A percentile compares a stretch with the other conserved stretches of the same genome.
phyloP scores from a whole-genome alignment of 202 grass and related monocot species.

The Eragrostis tef region DNA sequence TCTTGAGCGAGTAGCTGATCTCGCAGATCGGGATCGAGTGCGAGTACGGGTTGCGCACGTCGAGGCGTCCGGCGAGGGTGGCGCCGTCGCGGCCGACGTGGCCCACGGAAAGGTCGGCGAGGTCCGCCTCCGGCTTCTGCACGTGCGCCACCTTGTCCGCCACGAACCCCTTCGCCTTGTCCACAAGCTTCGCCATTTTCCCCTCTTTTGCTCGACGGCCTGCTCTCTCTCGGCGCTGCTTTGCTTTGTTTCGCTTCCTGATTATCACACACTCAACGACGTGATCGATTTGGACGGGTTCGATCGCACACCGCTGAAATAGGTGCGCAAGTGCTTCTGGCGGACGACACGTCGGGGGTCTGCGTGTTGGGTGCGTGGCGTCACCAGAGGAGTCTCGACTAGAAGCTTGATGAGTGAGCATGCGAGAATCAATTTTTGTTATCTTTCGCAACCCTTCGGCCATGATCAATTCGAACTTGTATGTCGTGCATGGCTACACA shows the following conservation, averaged over 20 bases:
- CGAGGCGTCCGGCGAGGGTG: slow-evolving; percentile 51
- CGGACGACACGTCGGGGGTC: slow-evolving; percentile 5
- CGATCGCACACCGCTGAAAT: not conserved
- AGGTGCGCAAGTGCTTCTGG: not conserved
- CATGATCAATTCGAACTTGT: too few species aligned
- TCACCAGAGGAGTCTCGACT: not conserved
- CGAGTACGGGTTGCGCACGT: slow-evolving; percentile 75
- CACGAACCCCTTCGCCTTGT: slow-evolving; percentile 72
- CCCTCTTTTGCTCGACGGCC: too few species aligned
- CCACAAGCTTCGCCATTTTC: slow-evolving; percentile 60
- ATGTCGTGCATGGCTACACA: too few species aligned
- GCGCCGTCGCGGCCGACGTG: slow-evolving; percentile 59
- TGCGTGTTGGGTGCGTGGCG: slow-evolving; percentile 46
- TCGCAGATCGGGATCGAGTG: slow-evolving; percentile 83
- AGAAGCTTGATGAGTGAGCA: not conserved
- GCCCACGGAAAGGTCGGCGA: slow-evolving; percentile 57
- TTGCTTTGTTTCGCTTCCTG: not conserved
- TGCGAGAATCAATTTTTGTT: not conserved
- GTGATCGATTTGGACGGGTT: not conserved
- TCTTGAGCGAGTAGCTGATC: slow-evolving; percentile 75
- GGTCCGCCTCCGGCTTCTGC: slow-evolving; percentile 78
- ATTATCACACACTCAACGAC: not conserved
- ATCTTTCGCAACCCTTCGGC: too few species aligned
- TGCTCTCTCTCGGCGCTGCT: too few species aligned
- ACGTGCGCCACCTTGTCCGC: slow-evolving; percentile 59